These are phyloP conservation scores for Dillenia suffruticosa DNA, from an alignment of 164 flowering plant species.

Conservation along the genomic window DNA sequence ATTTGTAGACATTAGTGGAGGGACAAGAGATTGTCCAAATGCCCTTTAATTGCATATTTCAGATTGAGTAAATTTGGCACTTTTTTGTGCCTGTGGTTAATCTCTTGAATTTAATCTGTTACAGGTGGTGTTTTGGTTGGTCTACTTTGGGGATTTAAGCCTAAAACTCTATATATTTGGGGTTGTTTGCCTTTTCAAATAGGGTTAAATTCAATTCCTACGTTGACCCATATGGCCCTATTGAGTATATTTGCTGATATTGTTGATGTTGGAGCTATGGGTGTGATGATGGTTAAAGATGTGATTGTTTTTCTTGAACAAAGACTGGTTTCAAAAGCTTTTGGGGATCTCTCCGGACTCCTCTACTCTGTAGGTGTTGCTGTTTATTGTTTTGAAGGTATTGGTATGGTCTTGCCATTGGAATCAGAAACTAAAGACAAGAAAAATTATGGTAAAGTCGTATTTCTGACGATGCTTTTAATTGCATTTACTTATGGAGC, in stretches of 20 bases:
- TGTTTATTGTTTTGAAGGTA: conserved; percentile 80
- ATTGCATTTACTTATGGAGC: conserved; percentile 54
- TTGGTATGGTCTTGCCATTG: conserved; percentile 79
- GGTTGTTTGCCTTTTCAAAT: conserved; percentile 74
- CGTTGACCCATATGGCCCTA: conserved; percentile 84
- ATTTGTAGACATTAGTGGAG: no score
- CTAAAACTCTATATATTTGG: conserved; percentile 55
- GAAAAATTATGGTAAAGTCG: conserved; percentile 47
- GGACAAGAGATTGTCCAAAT: no score
- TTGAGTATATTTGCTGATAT: conserved; percentile 91
- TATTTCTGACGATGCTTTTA: conserved; percentile 55
- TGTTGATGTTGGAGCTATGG: conserved; percentile 82
- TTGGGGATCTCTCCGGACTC: conserved; percentile 57
- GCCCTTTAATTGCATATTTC: no score
- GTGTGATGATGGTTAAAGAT: conserved; percentile 79
- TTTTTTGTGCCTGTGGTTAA: no score
- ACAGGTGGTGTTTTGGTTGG: no score
- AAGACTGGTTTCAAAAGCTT: conserved; percentile 38
- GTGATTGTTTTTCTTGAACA: conserved; percentile 26
- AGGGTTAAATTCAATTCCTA: conserved; percentile 69
- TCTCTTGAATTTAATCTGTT: no score
- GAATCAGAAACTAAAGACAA: conserved; percentile 67
- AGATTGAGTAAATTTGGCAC: no score
- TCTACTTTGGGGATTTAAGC: conserved; percentile 8
- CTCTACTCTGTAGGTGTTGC: conserved; percentile 81